Evolutionary conservation across 495 filamentous ascomycete species (phyloP).

Genomic region (Umbilicaria muhlenbergii): DNA sequence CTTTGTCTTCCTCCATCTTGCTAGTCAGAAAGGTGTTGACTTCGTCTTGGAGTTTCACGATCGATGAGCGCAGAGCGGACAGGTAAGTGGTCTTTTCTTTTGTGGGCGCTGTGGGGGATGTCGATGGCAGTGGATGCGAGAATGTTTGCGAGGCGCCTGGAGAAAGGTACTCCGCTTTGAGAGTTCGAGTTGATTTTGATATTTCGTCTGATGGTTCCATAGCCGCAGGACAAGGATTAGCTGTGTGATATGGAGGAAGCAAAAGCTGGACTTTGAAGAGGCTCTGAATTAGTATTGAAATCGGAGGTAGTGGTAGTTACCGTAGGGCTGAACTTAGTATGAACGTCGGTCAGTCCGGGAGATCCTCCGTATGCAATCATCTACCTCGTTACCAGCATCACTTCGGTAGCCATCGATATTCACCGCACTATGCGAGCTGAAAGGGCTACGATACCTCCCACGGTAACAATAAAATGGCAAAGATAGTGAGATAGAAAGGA

Average conservation of each 20-base stretch:
- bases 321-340: too few species aligned
- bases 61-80: constrained; percentile 41
- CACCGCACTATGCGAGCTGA: too few species aligned
- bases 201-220: not conserved
- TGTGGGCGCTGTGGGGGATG: constrained; percentile 21
- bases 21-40: constrained; percentile 73
- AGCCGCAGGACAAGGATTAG: not conserved
- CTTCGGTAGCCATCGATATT: too few species aligned
- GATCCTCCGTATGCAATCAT: too few species aligned
- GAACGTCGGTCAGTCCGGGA: too few species aligned
- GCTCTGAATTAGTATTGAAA: too few species aligned
- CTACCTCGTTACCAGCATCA: too few species aligned
- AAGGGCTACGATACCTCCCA: too few species aligned
- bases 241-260: not conserved
- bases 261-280: not conserved
- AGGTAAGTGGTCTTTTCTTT: constrained; percentile 52
- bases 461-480: too few species aligned
- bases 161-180: constrained; percentile 44
- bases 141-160: constrained; percentile 32
- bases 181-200: constrained; percentile 7
- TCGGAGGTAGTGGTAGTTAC: too few species aligned
- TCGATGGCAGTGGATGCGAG: constrained; percentile 21
- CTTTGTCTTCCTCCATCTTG: constrained; percentile 82
- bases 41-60: constrained; percentile 46
- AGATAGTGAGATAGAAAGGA: too few species aligned